Evolutionary conservation across 306 rosid genomes (phyloP), one percentile per base, ranked within the genome.

Genomic region (Vicia faba): DNA sequence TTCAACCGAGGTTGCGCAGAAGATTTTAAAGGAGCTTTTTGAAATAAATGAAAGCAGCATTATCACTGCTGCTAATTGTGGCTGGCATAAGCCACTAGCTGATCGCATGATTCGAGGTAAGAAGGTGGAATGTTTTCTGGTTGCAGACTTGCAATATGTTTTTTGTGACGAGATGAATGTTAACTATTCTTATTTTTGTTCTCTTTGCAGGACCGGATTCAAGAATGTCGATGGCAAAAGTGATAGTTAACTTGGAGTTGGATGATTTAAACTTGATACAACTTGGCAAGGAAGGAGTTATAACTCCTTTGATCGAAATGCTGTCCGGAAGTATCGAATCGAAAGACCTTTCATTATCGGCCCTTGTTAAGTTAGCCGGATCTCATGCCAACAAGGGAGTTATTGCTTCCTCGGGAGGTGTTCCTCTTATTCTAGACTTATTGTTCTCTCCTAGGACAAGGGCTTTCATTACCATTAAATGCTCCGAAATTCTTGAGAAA

Each of bases 21-120:
- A 48, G 60, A 87, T 90, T 60, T 77, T 90, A 86, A 45, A 57
- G 83, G 80, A 82, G 63, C 81, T 90, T 76, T 83, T 82, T 60
- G 83, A 82, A 67, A 82, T 84, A 64, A 84, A 87, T 13, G 89
- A 85, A 79, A 79, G 66, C 43, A 79, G 60, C 69, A 84, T 87
- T 64, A 58, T 70, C 38, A 20, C 39, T 51, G 92, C 95, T 26
- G 95, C 96, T 44, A 80, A 55, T 59, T 72, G 82, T 75, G 95
- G 91, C 72, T 90, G 95, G 91, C 85, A 80, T 76, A 84, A 76
- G 71, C 96, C 96, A 15, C 89, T 90, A 35, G 78, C 81, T 38
- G 80, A 84, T 73, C 84, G 65, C 41, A 77, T 90, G 64, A 69
- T 80, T 72, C 77, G 31, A 70, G 95, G 96, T 90, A 85, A 51